phyloP scores from a whole-genome alignment of 306 rosid species.

The Gastrolobium villosum region DNA sequence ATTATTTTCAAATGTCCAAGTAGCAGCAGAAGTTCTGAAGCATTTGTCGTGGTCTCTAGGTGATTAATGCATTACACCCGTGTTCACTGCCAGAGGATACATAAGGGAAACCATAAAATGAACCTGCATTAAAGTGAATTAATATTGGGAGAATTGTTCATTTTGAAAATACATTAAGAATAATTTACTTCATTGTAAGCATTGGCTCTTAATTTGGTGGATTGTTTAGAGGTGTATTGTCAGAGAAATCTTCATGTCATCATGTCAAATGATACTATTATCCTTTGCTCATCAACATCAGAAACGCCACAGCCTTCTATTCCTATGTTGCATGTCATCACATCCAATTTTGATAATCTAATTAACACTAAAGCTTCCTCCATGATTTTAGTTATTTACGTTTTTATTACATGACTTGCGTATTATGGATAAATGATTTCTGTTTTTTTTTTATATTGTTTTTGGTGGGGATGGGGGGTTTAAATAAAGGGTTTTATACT shows the following conservation, averaged over 20 bases:
- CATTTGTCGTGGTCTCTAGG: neutral
- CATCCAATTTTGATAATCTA: conserved; percentile 11
- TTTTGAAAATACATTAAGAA: conserved; percentile 7
- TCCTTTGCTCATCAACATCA: neutral
- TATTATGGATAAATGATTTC: neutral
- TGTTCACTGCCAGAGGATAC: neutral
- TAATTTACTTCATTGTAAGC: neutral
- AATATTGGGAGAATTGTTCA: neutral
- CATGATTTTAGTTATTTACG: neutral
- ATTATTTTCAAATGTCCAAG: no score
- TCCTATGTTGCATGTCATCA: neutral
- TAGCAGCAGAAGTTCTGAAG: neutral
- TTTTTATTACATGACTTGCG: neutral
- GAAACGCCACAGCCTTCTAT: neutral
- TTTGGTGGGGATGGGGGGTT: neutral
- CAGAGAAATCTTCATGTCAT: neutral
- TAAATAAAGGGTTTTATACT: conserved; percentile 7
- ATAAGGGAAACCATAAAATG: neutral
- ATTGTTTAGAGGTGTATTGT: no score
- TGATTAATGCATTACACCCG: neutral
- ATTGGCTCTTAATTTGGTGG: neutral
- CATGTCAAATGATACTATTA: neutral
- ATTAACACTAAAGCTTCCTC: neutral
- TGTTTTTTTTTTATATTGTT: neutral
- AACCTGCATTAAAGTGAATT: neutral